Evolutionary conservation across 73 alveolate genomes (phyloP).

Genomic region (Effrenium voratum): DNA sequence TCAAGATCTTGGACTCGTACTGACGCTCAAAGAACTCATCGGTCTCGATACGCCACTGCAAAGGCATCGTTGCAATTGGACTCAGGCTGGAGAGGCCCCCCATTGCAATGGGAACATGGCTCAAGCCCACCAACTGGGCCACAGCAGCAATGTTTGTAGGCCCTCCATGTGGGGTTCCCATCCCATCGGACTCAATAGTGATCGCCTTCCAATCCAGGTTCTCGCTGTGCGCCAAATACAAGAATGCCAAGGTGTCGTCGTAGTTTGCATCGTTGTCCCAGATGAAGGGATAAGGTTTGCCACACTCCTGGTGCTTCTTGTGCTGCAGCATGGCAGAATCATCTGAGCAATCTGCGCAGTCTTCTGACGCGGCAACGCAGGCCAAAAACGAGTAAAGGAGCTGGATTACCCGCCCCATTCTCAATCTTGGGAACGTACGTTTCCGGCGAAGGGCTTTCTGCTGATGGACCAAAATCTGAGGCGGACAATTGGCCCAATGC

Average conservation of each 20-base stretch:
- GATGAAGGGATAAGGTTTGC: conserved; percentile 11
- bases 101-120: conserved; percentile 8
- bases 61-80: neutral
- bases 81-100: conserved; percentile 22
- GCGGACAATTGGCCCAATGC: too few relatives aligned
- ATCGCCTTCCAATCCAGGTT: conserved; percentile 12
- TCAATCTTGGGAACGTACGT: too few relatives aligned
- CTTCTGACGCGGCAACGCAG: too few relatives aligned
- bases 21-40: neutral
- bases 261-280: conserved; percentile 7
- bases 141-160: neutral
- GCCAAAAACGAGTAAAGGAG: too few relatives aligned
- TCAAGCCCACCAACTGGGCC: neutral
- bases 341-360: too few relatives aligned
- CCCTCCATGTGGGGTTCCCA: conserved; percentile 7
- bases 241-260: conserved; percentile 1
- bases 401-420: too few relatives aligned
- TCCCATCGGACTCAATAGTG: neutral
- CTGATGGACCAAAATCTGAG: too few relatives aligned
- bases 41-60: conserved; percentile 8
- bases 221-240: neutral
- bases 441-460: too few relatives aligned
- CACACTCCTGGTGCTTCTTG: too few relatives aligned
- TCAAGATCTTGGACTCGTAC: neutral
- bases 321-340: too few relatives aligned